Evolutionary conservation across 2,329 filamentous ascomycete genomes (phyloP).

Genomic region (Aspergillus sergii): DNA sequence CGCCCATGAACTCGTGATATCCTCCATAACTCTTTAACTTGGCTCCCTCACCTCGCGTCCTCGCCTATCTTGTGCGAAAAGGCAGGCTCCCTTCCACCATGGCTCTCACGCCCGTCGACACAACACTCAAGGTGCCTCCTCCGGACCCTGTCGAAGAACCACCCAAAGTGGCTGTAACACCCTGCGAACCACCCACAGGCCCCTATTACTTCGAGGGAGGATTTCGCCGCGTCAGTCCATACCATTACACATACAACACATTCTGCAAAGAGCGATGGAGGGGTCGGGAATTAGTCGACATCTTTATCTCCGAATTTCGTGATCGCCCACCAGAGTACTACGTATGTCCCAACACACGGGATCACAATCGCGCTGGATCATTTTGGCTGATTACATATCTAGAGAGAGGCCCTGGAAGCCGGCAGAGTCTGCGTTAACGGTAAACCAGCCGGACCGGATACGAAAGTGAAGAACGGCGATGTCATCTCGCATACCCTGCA

Average conservation of each 20-base stretch:
- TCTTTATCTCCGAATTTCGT: conserved; percentile 89
- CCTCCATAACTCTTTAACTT: conserved; percentile 11
- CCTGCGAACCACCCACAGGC: conserved; percentile 55
- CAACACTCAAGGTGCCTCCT: conserved; percentile 26
- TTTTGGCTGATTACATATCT: neutral
- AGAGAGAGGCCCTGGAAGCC: conserved; percentile 74
- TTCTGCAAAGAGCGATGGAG: conserved; percentile 94
- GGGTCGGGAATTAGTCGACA: conserved; percentile 75
- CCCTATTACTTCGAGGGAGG: conserved; percentile 86
- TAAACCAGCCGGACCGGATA: conserved; percentile 66
- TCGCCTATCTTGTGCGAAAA: conserved; percentile 43
- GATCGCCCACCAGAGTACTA: conserved; percentile 88
- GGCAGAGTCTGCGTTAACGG: conserved; percentile 83
- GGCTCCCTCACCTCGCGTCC: conserved; percentile 43
- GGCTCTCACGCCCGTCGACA: conserved; percentile 39
- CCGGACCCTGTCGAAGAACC: conserved; percentile 25
- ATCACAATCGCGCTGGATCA: neutral
- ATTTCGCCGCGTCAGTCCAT: conserved; percentile 79
- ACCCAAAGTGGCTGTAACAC: conserved; percentile 17
- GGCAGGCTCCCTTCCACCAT: conserved; percentile 40
- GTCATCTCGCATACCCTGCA: conserved; percentile 91
- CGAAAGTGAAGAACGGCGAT: conserved; percentile 83
- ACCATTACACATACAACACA: conserved; percentile 93
- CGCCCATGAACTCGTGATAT: neutral
- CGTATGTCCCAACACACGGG: conserved; percentile 47